Percentiles rank a stretch among this genome's conserved stretches.
Evolutionary conservation across 768 basidiomycete species (phyloP).

Genomic region (Pholiota microspora): DNA sequence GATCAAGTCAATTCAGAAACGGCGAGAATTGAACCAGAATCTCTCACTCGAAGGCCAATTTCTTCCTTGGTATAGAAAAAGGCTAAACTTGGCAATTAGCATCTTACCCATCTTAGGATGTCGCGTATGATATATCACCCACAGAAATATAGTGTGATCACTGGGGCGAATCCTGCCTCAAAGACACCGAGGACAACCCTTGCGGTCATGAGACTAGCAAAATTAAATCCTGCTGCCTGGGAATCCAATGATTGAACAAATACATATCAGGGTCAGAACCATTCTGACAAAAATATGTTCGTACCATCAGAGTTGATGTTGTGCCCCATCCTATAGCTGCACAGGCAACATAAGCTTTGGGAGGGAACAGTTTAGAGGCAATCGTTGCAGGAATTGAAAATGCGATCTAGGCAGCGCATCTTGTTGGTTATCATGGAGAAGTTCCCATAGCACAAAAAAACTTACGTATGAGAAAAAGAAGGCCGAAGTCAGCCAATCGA

Average conservation of each 20-base stretch:
- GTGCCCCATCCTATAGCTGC: conserved; percentile 74
- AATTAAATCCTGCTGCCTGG: conserved; percentile 61
- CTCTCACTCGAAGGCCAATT: conserved; percentile 61
- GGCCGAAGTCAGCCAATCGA: conserved; percentile 74
- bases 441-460: not conserved
- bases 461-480: conserved; percentile 81
- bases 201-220: conserved; percentile 53
- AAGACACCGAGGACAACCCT: conserved; percentile 72
- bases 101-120: not conserved
- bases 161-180: conserved; percentile 77
- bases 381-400: conserved; percentile 68
- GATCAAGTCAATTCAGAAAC: not conserved
- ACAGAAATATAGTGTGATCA: conserved; percentile 79
- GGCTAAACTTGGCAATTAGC: conserved; percentile 35
- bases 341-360: conserved; percentile 63
- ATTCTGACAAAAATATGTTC: conserved; percentile 6
- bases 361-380: conserved; percentile 64
- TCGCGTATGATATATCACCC: conserved; percentile 21
- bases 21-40: not conserved
- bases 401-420: conserved; percentile 49
- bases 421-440: not conserved
- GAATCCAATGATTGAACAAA: not conserved
- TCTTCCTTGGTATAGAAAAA: conserved; percentile 77
- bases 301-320: conserved; percentile 71
- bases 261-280: not conserved